Evolutionary conservation across 768 basidiomycete species (phyloP).

Genomic region (Roridomyces roridus): DNA sequence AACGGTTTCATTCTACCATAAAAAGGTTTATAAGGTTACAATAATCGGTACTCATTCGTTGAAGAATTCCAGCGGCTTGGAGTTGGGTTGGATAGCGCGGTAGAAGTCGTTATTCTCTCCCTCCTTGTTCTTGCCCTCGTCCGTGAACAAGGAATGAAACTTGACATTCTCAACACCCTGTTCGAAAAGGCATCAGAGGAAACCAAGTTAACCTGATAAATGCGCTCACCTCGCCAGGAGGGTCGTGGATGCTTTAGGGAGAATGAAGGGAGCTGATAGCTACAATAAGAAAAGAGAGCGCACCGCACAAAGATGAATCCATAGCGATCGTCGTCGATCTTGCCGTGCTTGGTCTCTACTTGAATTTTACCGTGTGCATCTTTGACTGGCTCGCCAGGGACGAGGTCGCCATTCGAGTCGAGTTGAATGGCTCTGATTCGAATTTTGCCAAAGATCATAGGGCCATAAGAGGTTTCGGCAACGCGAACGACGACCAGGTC

Average conservation of each 20-base stretch:
- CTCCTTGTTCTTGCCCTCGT: conserved; percentile 59
- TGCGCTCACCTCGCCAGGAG: conserved; percentile 66
- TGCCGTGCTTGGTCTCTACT: conserved; percentile 58
- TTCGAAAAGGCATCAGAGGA: background rate
- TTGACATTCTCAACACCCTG: conserved; percentile 69
- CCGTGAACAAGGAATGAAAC: conserved; percentile 77
- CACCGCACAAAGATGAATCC: conserved; percentile 9
- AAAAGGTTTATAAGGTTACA: background rate
- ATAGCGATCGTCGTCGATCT: conserved; percentile 46
- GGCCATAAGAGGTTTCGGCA: conserved; percentile 67
- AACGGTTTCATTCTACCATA: too few species aligned
- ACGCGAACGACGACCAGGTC: conserved; percentile 56
- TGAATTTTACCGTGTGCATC: conserved; percentile 18
- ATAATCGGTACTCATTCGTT: conserved; percentile 53
- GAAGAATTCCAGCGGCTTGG: conserved; percentile 72
- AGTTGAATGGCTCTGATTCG: conserved; percentile 65
- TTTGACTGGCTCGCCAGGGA: conserved; percentile 1
- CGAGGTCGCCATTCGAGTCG: conserved; percentile 13
- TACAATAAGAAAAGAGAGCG: background rate
- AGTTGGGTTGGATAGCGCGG: conserved; percentile 66
- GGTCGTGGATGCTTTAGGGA: conserved; percentile 69
- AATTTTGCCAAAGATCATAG: conserved; percentile 79
- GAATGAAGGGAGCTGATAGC: background rate
- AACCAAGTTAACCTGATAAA: background rate
- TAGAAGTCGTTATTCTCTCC: conserved; percentile 55